phyloP scores from a whole-genome alignment of 2,329 filamentous ascomycete species.

The Talaromyces amestolkiae region DNA sequence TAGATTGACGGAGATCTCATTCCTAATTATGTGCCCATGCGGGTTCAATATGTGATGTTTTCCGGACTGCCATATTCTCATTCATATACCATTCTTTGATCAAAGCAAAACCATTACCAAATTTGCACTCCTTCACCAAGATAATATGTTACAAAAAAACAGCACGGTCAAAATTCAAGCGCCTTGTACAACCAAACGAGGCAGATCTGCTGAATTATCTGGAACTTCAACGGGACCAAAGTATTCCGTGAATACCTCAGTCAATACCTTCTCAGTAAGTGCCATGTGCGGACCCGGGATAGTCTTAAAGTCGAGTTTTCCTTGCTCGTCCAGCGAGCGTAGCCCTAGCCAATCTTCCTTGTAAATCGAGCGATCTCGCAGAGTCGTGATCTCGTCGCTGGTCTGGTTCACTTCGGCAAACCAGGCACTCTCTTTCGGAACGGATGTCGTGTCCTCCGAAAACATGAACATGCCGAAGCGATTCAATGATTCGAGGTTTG shows the following conservation, averaged over 20 bases:
- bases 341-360: slow-evolving; percentile 92
- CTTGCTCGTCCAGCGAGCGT: slow-evolving; percentile 72
- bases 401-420: slow-evolving; percentile 81
- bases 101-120: neutral
- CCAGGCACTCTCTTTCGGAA: slow-evolving; percentile 88
- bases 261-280: slow-evolving; percentile 64
- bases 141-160: slow-evolving; percentile 3
- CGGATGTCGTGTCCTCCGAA: slow-evolving; percentile 76
- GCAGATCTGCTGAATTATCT: slow-evolving; percentile 7
- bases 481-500: slow-evolving; percentile 66
- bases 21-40: too few species aligned
- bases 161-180: neutral
- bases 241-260: slow-evolving; percentile 59
- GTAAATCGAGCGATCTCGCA: slow-evolving; percentile 72
- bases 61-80: neutral
- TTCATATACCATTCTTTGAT: neutral
- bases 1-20: neutral
- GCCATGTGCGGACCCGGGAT: slow-evolving; percentile 81
- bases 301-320: slow-evolving; percentile 71
- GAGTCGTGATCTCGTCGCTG: slow-evolving; percentile 57
- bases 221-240: slow-evolving; percentile 38
- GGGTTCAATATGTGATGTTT: too few species aligned
- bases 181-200: slow-evolving; percentile 11
- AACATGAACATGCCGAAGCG: slow-evolving; percentile 90
- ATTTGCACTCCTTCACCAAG: neutral